Evolutionary conservation across 169 alveolate genomes (phyloP), one percentile per base, ranked within the genome.

Genomic region (Plasmodium knowlesi): DNA sequence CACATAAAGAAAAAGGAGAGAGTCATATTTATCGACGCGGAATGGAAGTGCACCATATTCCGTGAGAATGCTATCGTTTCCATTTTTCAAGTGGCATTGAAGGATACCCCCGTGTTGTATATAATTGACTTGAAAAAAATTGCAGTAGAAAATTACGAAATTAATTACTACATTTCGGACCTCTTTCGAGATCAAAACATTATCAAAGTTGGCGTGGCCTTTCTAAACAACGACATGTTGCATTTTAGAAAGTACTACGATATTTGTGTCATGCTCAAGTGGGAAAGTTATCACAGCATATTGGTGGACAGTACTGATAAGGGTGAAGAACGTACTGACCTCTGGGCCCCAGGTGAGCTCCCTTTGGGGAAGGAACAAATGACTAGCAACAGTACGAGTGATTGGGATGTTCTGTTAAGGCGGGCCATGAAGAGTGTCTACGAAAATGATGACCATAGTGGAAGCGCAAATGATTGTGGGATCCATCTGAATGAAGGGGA

Each of bases 201-300:
- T 86, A 86, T 86, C 1, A 86, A 86, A 76, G 80, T 86, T 10
- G 93, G 93, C n/a, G 93, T 86, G 14, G 93, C 93, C 6, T 86
- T 86, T 86, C 10, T 86, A 76, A 86, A 37, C 43, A 86, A 86
- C 43, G 93, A 86, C 43, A 86, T 86, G 86, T 41, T 86, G 16
- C 86, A 86, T 1, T 86, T 86, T 86, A 86, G 85, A 54, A 86
- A 86, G 70, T 86, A 50, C 37, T 86, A 86, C 32, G 93, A 86
- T 70, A 25, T 86, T 16, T n/a, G 53, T n/a, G 67, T 22, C 32
- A 86, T 86, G 93, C 19, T 86, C 46, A 14, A 25, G 2, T 25
- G 46, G 78, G 81, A 86, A 37, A 86, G 76, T 8, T 86, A 86
- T 76, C 57, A 34, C 70, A 74, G 67, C 46, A 86, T 86, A 86